Conservation (phyloP, 164 flowering plant species). For the Stephania cephalantha region DNA sequence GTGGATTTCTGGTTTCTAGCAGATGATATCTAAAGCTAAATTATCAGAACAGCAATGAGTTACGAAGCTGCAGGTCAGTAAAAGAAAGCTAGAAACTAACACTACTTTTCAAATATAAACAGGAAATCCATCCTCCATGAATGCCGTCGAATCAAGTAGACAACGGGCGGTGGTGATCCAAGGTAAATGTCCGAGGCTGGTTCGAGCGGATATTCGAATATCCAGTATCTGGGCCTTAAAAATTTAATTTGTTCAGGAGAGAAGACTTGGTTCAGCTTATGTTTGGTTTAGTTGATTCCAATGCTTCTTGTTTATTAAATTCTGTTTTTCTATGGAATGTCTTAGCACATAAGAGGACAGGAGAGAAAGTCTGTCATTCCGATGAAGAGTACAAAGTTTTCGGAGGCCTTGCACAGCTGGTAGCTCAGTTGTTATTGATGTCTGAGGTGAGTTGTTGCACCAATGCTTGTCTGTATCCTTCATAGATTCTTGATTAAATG, state of each 20-base stretch:
- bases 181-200: slow-evolving; percentile 17
- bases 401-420: slow-evolving; percentile 16
- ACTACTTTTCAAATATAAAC: background rate
- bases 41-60: background rate
- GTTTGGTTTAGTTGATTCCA: slow-evolving; percentile 10
- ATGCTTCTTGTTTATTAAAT: background rate
- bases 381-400: slow-evolving; percentile 2
- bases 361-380: slow-evolving; percentile 3
- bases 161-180: slow-evolving; percentile 21
- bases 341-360: slow-evolving; percentile 8
- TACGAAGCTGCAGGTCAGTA: background rate
- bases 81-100: background rate
- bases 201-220: slow-evolving; percentile 39
- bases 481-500: background rate
- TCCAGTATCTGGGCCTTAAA: slow-evolving; percentile 8
- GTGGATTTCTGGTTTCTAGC: background rate
- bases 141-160: background rate
- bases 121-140: background rate
- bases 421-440: slow-evolving; percentile 3
- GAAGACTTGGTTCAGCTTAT: slow-evolving; percentile 7
- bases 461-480: background rate
- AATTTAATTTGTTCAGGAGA: slow-evolving; percentile 7
- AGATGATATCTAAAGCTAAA: background rate
- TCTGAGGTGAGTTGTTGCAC: background rate
- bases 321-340: slow-evolving; percentile 4